Conservation (phyloP, 2,329 filamentous ascomycete genomes). For the Fusarium dlaminii region DNA sequence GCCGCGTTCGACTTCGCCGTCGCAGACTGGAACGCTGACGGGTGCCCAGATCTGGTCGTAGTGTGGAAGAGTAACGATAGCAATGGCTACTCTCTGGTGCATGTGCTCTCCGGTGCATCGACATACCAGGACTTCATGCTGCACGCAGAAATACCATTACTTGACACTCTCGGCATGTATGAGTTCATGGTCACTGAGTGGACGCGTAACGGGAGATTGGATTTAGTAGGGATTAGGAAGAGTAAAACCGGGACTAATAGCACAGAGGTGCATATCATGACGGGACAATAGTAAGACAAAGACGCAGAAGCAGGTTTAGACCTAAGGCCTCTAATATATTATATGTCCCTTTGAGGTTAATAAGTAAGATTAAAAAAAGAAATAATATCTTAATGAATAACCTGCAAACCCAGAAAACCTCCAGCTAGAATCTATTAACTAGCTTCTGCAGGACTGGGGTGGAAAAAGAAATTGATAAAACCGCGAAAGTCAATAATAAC, state of each 20-base stretch:
- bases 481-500: not conserved
- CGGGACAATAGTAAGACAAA: not conserved
- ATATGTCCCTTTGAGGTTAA: too few species aligned
- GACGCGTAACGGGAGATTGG: not conserved
- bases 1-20: not conserved
- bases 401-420: too few species aligned
- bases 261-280: not conserved
- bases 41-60: not conserved
- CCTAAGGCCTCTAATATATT: not conserved
- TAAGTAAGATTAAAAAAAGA: too few species aligned
- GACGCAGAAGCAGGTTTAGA: too few species aligned
- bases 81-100: too few species aligned
- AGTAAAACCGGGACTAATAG: not conserved
- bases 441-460: not conserved
- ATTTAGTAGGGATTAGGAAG: not conserved
- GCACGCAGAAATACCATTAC: not conserved
- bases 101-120: not conserved
- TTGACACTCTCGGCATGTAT: not conserved
- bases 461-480: not conserved
- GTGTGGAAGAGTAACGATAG: not conserved
- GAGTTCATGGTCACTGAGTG: not conserved
- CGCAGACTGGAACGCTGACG: not conserved
- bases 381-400: too few species aligned
- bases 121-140: not conserved
- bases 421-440: not conserved